Evolutionary conservation across 1,139 yeast species (phyloP).

Genomic region (Lodderomyces beijingensis): DNA sequence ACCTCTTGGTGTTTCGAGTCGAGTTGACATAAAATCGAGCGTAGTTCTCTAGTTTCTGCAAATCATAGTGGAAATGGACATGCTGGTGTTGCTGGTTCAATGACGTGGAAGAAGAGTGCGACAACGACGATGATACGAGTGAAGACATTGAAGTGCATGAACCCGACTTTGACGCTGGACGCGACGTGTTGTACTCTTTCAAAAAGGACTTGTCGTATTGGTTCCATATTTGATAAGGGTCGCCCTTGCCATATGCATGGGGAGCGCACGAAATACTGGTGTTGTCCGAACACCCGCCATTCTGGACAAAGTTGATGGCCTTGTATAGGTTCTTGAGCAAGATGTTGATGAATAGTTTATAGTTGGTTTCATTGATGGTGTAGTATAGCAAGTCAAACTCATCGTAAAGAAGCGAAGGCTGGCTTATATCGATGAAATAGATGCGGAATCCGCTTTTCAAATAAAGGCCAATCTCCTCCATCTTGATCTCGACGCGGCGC

Average conservation of each 20-base stretch:
- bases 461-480: conserved; percentile 59
- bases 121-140: conserved; percentile 3
- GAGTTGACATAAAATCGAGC: conserved; percentile 35
- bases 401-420: conserved; percentile 40
- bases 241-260: conserved; percentile 28
- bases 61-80: conserved; percentile 11
- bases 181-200: conserved; percentile 5
- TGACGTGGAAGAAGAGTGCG: conserved; percentile 5
- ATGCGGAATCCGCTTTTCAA: conserved; percentile 55
- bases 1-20: conserved; percentile 27
- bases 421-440: conserved; percentile 53
- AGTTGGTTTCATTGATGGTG: conserved; percentile 39
- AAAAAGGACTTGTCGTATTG: conserved; percentile 21
- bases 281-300: conserved; percentile 20
- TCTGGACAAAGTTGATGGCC: conserved; percentile 36
- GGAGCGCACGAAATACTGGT: conserved; percentile 14
- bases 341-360: conserved; percentile 38
- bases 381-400: conserved; percentile 42
- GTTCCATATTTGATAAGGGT: conserved; percentile 22
- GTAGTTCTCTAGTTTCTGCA: conserved; percentile 20
- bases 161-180: background rate
- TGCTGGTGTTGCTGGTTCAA: conserved; percentile 2
- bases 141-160: background rate
- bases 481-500: conserved; percentile 38
- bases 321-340: conserved; percentile 42